Conservation (phyloP, 192 early-diverging fungal species). For the Umbelopsis sp. region DNA sequence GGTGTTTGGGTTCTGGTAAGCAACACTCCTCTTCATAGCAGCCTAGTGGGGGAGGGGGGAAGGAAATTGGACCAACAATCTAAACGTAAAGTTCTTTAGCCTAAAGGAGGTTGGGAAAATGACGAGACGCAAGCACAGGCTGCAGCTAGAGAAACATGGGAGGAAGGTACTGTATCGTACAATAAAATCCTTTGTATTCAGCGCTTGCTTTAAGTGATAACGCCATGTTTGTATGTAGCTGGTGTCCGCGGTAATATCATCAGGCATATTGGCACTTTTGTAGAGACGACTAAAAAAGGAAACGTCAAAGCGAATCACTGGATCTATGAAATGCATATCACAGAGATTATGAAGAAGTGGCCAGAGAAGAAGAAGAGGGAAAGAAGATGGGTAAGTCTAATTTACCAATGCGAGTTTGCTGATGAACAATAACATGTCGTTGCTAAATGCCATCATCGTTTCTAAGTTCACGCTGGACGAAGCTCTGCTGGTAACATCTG, state of each 20-base stretch:
- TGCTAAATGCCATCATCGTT: not conserved
- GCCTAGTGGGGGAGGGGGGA: not conserved
- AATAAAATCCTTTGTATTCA: not conserved
- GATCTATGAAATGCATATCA: constrained; percentile 62
- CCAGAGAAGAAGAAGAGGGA: constrained; percentile 53
- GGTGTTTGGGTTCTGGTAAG: constrained; percentile 55
- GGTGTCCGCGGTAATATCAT: constrained; percentile 58
- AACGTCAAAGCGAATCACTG: constrained; percentile 43
- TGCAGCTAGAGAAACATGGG: constrained; percentile 64
- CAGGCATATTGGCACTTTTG: constrained; percentile 51
- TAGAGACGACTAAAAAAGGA: constrained; percentile 44
- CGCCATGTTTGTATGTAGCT: constrained; percentile 27
- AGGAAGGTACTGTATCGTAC: constrained; percentile 44
- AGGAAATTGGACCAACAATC: not conserved
- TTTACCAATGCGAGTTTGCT: not conserved
- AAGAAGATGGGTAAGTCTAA: constrained; percentile 32
- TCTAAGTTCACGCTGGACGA: constrained; percentile 37
- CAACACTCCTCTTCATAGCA: not conserved
- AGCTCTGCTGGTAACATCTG: constrained; percentile 27
- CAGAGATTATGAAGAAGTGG: constrained; percentile 52
- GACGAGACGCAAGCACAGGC: constrained; percentile 60
- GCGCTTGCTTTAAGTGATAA: too few relatives aligned
- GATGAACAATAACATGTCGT: not conserved
- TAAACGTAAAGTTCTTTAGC: constrained; percentile 30
- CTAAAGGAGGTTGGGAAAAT: constrained; percentile 69